Evolutionary conservation across 768 basidiomycete species (phyloP).

Genomic region (Hydnomerulius pinastri): DNA sequence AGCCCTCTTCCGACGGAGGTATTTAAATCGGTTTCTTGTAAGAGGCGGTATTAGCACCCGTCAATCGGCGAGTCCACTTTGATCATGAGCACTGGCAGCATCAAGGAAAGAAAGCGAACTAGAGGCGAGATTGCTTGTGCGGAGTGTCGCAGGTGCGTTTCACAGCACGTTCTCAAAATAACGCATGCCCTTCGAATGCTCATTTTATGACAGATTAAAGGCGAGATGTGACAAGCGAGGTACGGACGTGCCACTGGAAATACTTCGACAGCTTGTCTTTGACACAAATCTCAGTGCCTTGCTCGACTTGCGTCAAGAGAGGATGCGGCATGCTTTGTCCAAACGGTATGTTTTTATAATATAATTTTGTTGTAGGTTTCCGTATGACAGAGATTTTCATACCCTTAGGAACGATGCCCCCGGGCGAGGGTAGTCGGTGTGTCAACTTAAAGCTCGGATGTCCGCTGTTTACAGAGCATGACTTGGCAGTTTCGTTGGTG

Average conservation of each 20-base stretch:
- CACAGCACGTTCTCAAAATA: not conserved
- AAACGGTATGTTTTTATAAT: constrained; percentile 39
- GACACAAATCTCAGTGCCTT: constrained; percentile 29
- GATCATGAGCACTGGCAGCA: constrained; percentile 14
- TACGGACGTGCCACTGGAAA: not conserved
- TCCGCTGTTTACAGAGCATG: not conserved
- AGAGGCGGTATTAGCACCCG: not conserved
- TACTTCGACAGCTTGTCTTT: constrained; percentile 2
- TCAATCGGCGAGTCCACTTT: not conserved
- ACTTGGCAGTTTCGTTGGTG: constrained; percentile 47
- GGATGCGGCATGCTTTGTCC: constrained; percentile 51
- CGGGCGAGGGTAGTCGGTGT: constrained; percentile 55
- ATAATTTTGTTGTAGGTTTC: too few species aligned
- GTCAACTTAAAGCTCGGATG: constrained; percentile 13
- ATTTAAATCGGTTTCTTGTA: constrained; percentile 6
- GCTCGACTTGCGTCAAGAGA: constrained; percentile 50
- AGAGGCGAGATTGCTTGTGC: constrained; percentile 33
- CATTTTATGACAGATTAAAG: constrained; percentile 22
- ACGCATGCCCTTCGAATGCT: not conserved
- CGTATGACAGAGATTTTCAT: not conserved
- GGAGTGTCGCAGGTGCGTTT: constrained; percentile 30
- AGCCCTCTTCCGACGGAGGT: constrained; percentile 2
- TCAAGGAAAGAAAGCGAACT: constrained; percentile 24
- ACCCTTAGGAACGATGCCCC: constrained; percentile 48
- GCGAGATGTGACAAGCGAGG: constrained; percentile 28